Conservation (phyloP, 2,329 filamentous ascomycete species). For the Ceratocystis variospora region DNA sequence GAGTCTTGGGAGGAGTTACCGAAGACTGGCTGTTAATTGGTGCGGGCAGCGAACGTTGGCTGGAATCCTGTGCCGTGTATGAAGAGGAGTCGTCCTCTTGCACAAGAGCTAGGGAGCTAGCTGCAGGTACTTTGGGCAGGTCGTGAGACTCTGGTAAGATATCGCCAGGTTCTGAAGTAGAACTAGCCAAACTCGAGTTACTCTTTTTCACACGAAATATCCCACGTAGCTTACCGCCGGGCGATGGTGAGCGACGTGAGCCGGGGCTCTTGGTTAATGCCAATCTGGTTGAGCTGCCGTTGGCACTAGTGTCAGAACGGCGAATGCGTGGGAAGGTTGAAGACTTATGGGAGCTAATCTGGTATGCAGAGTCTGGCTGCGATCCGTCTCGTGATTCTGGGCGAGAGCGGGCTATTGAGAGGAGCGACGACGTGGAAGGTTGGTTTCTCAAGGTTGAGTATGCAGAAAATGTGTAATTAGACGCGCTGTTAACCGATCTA, state of each 20-base stretch:
- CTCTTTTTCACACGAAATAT: slow-evolving; percentile 50
- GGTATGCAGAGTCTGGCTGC: neutral
- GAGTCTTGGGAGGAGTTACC: slow-evolving; percentile 34
- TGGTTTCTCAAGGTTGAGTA: slow-evolving; percentile 1
- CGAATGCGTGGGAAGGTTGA: slow-evolving; percentile 13
- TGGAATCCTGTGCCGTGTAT: neutral
- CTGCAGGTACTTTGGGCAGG: slow-evolving; percentile 16
- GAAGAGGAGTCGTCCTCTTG: neutral
- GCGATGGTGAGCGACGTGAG: slow-evolving; percentile 46
- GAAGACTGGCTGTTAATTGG: slow-evolving; percentile 11
- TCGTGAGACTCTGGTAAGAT: slow-evolving; percentile 28
- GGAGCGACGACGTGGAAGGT: slow-evolving; percentile 8
- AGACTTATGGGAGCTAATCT: slow-evolving; percentile 12
- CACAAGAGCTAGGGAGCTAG: neutral
- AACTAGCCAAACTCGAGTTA: slow-evolving; percentile 24
- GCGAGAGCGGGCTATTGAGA: slow-evolving; percentile 8
- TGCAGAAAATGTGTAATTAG: slow-evolving; percentile 17
- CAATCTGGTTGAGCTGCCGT: slow-evolving; percentile 24
- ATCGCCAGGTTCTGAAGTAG: slow-evolving; percentile 8
- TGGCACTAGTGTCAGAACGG: slow-evolving; percentile 9
- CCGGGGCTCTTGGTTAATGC: slow-evolving; percentile 33
- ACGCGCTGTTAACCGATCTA: slow-evolving; percentile 10
- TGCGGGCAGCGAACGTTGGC: slow-evolving; percentile 9
- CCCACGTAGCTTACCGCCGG: slow-evolving; percentile 56
- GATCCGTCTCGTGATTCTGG: slow-evolving; percentile 10